A percentile compares a stretch with the other conserved stretches of the same genome.
Conservation (phyloP, 2,329 filamentous ascomycete species). For the Colletotrichum tropicale region DNA sequence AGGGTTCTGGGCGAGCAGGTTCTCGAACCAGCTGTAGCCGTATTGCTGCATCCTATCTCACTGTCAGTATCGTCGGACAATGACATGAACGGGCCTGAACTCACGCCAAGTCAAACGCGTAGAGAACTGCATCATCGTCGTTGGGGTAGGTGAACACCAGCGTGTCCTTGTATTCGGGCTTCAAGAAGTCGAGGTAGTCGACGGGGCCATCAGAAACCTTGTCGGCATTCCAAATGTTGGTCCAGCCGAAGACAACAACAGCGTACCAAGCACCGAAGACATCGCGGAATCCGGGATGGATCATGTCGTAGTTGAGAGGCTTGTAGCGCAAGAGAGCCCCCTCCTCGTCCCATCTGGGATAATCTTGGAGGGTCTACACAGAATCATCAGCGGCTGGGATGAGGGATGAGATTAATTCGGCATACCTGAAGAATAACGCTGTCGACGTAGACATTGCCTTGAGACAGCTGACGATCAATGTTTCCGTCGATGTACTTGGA, state of each 20-base stretch:
- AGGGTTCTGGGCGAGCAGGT: conserved; percentile 50
- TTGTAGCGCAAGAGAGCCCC: conserved; percentile 53
- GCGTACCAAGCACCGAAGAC: conserved; percentile 45
- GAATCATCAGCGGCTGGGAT: not conserved
- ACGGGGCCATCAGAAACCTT: conserved; percentile 35
- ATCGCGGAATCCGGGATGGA: conserved; percentile 44
- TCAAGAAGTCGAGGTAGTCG: conserved; percentile 47
- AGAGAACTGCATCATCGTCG: conserved; percentile 61
- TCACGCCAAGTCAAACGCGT: conserved; percentile 52
- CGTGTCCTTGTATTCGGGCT: conserved; percentile 57
- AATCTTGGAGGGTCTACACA: conserved; percentile 49
- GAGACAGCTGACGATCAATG: conserved; percentile 49
- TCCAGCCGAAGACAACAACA: conserved; percentile 39
- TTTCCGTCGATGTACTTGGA: conserved; percentile 58
- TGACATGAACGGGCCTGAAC: conserved; percentile 8
- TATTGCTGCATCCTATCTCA: conserved; percentile 37
- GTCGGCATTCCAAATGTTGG: conserved; percentile 38
- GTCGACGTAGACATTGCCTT: conserved; percentile 44
- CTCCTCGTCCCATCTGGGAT: conserved; percentile 53
- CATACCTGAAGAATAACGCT: conserved; percentile 46
- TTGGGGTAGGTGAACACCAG: conserved; percentile 60
- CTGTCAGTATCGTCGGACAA: not conserved
- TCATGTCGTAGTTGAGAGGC: conserved; percentile 48
- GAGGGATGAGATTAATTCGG: accelerated
- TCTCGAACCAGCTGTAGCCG: conserved; percentile 51